Conservation (phyloP, 352 stramenopile species). For the Phytophthora rubi region DNA sequence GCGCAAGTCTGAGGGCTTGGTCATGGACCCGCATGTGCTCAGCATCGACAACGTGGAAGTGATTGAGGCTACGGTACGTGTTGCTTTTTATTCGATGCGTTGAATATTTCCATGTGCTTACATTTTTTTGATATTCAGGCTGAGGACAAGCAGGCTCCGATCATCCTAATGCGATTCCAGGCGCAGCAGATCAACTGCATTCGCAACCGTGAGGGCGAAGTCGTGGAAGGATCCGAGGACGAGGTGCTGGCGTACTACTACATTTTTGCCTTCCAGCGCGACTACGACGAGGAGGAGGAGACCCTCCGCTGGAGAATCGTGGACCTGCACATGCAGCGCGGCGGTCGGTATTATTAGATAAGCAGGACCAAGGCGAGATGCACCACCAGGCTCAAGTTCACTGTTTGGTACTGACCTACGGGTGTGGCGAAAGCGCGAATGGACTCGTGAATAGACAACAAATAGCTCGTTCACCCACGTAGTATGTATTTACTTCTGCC, state of each 20-base stretch:
- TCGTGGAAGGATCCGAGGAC: slow-evolving; percentile 97
- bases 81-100: background rate
- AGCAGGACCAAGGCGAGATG: slow-evolving; percentile 4
- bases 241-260: slow-evolving; percentile 98
- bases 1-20: slow-evolving; percentile 93
- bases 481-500: background rate
- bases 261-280: slow-evolving; percentile 97
- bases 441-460: slow-evolving; percentile 37
- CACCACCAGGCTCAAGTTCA: background rate
- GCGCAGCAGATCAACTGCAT: slow-evolving; percentile 99
- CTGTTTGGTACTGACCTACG: background rate
- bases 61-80: slow-evolving; percentile 88
- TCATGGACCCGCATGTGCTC: slow-evolving; percentile 96
- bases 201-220: slow-evolving; percentile 95
- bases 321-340: slow-evolving; percentile 88
- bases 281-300: slow-evolving; percentile 96
- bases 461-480: slow-evolving; percentile 8
- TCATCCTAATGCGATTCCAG: slow-evolving; percentile 98
- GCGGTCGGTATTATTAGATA: slow-evolving; percentile 81
- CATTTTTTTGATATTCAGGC: slow-evolving; percentile 43
- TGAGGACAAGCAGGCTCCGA: slow-evolving; percentile 92
- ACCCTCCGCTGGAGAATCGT: slow-evolving; percentile 87
- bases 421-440: background rate
- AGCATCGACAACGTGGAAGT: slow-evolving; percentile 98
- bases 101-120: slow-evolving; percentile 19